phyloP scores from a whole-genome alignment of 345 rosid species.

The Acer negundo region DNA sequence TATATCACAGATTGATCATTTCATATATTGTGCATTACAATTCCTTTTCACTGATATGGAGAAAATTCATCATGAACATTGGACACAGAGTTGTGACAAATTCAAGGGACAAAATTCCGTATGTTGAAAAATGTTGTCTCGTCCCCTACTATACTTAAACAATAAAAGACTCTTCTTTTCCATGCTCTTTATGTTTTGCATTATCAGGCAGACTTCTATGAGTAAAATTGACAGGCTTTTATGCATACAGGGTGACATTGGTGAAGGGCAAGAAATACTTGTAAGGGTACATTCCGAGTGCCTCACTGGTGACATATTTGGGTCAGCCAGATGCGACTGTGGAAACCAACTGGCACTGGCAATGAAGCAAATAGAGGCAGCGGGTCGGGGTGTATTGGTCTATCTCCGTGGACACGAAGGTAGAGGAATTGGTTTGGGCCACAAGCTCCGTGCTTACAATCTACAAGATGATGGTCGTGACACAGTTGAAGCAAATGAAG shows the following conservation, averaged over 20 bases:
- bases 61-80: background rate
- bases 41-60: background rate
- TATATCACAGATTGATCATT: background rate
- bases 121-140: background rate
- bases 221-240: background rate
- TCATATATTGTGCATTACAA: background rate
- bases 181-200: background rate
- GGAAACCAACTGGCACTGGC: conserved; percentile 79
- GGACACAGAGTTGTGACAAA: background rate
- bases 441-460: conserved; percentile 78
- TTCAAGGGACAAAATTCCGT: background rate
- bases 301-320: conserved; percentile 93
- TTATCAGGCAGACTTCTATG: background rate
- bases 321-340: conserved; percentile 79
- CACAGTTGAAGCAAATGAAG: conserved; percentile 65
- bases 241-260: conserved; percentile 62
- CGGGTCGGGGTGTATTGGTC: conserved; percentile 75
- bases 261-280: conserved; percentile 71
- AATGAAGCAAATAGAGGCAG: conserved; percentile 81
- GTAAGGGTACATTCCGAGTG: conserved; percentile 96
- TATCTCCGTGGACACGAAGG: conserved; percentile 96
- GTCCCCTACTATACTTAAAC: background rate
- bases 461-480: conserved; percentile 68
- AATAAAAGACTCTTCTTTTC: background rate
- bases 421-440: conserved; percentile 83